These are phyloP conservation scores for Gloeopeniophorella convolvens DNA, from an alignment of 768 basidiomycete species.

Conservation along the genomic window DNA sequence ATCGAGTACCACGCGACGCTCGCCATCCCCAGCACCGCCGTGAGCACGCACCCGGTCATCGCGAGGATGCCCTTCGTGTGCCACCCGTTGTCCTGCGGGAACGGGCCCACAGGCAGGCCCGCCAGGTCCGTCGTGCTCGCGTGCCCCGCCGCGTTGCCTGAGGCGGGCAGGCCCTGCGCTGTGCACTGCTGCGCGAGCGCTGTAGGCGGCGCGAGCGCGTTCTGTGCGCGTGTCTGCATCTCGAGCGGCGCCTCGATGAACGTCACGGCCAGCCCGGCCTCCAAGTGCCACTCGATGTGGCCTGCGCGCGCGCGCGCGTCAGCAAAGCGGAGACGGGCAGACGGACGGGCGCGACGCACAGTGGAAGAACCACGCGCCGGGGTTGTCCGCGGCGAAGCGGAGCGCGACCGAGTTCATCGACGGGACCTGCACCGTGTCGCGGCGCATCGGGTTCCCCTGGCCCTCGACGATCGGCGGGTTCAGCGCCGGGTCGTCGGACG, in stretches of 20 bases:
- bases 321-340: background rate
- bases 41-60: slow-evolving; percentile 70
- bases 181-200: slow-evolving; percentile 65
- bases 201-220: slow-evolving; percentile 42
- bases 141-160: slow-evolving; percentile 87
- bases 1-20: slow-evolving; percentile 83
- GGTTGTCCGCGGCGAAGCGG: slow-evolving; percentile 84
- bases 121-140: slow-evolving; percentile 60
- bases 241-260: slow-evolving; percentile 77
- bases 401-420: slow-evolving; percentile 62
- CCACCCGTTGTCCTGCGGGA: slow-evolving; percentile 67
- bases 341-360: slow-evolving; percentile 38
- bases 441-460: slow-evolving; percentile 82
- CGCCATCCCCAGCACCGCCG: slow-evolving; percentile 77
- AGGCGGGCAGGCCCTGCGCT: slow-evolving; percentile 46
- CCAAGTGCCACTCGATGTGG: slow-evolving; percentile 84
- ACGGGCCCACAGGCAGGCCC: slow-evolving; percentile 65
- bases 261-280: slow-evolving; percentile 77
- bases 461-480: slow-evolving; percentile 79
- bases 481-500: slow-evolving; percentile 62
- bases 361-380: slow-evolving; percentile 84
- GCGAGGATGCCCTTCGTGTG: slow-evolving; percentile 65
- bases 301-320: slow-evolving; percentile 33
- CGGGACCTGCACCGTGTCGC: slow-evolving; percentile 82
- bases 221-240: slow-evolving; percentile 46